Percentiles rank a stretch among this genome's conserved stretches.
phyloP scores from a whole-genome alignment of 2,329 filamentous ascomycete species.

The Arthrobotrys iridis region DNA sequence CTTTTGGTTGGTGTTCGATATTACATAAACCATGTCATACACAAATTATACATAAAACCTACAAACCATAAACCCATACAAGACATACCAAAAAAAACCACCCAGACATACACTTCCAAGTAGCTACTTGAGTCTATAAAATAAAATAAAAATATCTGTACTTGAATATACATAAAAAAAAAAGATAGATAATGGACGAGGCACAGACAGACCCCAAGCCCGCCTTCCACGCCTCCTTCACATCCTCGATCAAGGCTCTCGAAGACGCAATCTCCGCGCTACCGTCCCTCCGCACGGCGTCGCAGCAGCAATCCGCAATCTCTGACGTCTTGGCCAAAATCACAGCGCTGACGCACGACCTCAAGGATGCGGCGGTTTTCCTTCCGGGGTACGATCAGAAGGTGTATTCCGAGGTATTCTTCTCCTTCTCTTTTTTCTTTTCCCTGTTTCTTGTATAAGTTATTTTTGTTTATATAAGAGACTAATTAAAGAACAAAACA shows the following conservation, averaged over 20 bases:
- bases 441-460: not conserved
- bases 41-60: too few relatives aligned
- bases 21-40: too few relatives aligned
- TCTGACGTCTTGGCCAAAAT: conserved; percentile 84
- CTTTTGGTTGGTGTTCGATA: too few relatives aligned
- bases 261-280: conserved; percentile 79
- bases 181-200: conserved; percentile 7
- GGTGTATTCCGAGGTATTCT: conserved; percentile 78
- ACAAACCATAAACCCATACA: too few relatives aligned
- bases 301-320: conserved; percentile 80
- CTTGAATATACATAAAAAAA: not conserved
- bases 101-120: not conserved
- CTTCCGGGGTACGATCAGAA: conserved; percentile 90
- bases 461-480: too few relatives aligned
- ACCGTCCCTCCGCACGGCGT: conserved; percentile 67
- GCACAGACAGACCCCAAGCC: not conserved
- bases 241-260: conserved; percentile 65
- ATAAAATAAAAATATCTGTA: too few relatives aligned
- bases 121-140: too few relatives aligned
- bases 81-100: too few relatives aligned
- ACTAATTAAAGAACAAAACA: not conserved
- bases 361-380: conserved; percentile 82
- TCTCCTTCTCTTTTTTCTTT: not conserved
- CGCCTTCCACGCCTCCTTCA: conserved; percentile 36
- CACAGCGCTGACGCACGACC: conserved; percentile 80